These are phyloP conservation scores for Madurella mycetomatis DNA, from an alignment of 2,329 filamentous ascomycete genomes.

Conservation along the genomic window DNA sequence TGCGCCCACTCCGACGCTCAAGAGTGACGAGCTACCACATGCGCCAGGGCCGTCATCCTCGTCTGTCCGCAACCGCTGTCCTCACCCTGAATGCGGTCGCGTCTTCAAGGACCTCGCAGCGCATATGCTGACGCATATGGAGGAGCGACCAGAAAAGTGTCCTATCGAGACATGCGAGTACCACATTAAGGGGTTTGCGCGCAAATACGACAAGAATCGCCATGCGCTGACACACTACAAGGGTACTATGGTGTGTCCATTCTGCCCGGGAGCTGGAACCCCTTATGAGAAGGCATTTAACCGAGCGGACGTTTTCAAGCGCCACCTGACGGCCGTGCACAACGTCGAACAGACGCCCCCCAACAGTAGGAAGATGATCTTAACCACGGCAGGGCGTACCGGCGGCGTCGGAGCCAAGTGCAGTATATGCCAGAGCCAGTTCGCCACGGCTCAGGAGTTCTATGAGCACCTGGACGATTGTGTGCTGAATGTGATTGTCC, in stretches of 20 bases:
- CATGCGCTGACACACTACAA: conserved; percentile 97
- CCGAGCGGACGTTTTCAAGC: conserved; percentile 93
- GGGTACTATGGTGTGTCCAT: conserved; percentile 95
- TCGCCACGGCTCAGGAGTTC: conserved; percentile 87
- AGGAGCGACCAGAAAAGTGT: conserved; percentile 91
- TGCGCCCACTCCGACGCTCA: conserved; percentile 17
- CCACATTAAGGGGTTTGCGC: conserved; percentile 86
- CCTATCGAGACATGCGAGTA: conserved; percentile 92
- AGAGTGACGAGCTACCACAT: conserved; percentile 18
- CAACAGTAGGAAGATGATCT: conserved; percentile 72
- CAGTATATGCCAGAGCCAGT: conserved; percentile 78
- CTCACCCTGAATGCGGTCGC: conserved; percentile 54
- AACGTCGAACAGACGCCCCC: conserved; percentile 91
- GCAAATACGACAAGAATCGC: conserved; percentile 97
- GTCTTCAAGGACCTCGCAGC: conserved; percentile 66
- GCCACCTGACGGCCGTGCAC: conserved; percentile 88
- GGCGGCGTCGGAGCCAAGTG: conserved; percentile 65
- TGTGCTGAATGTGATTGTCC: conserved; percentile 56
- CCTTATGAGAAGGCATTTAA: conserved; percentile 94
- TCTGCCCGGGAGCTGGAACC: conserved; percentile 84
- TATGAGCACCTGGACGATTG: conserved; percentile 86
- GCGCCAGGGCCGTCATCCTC: conserved; percentile 15
- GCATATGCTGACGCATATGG: conserved; percentile 94
- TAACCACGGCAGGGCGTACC: conserved; percentile 25
- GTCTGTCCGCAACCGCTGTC: conserved; percentile 41